phyloP scores from a whole-genome alignment of 2,329 filamentous ascomycete species.

The Periglandula ipomoeae region DNA sequence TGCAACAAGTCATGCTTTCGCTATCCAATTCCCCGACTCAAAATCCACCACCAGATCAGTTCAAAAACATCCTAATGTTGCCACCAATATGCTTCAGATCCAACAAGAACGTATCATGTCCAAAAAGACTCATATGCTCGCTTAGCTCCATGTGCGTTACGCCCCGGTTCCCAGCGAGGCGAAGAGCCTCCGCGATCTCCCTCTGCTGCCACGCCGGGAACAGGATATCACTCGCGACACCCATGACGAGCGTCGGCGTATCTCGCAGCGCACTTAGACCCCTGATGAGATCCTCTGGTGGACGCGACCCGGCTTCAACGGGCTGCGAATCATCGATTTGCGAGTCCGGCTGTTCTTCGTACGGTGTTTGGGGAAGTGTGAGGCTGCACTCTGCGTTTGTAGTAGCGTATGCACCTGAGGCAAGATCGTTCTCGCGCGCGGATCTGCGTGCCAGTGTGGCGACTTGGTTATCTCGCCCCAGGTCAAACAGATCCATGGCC shows the following conservation, averaged over 20 bases:
- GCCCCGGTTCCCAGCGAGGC: conserved; percentile 64
- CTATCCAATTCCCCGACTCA: not conserved
- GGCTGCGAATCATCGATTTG: conserved; percentile 23
- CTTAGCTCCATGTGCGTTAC: conserved; percentile 88
- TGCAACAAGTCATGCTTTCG: no score
- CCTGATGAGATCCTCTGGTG: conserved; percentile 69
- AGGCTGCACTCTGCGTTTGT: conserved; percentile 53
- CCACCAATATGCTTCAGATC: conserved; percentile 90
- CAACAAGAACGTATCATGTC: conserved; percentile 91
- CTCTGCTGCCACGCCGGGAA: conserved; percentile 98
- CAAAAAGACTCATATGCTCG: conserved; percentile 89
- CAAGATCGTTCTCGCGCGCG: conserved; percentile 49
- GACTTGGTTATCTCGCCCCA: conserved; percentile 62
- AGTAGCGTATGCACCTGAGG: conserved; percentile 42
- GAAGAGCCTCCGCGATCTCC: conserved; percentile 80
- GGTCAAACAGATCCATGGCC: conserved; percentile 96
- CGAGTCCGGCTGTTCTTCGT: conserved; percentile 66
- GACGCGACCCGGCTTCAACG: conserved; percentile 30
- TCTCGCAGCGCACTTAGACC: conserved; percentile 65
- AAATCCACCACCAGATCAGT: not conserved
- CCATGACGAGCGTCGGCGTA: conserved; percentile 79
- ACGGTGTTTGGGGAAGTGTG: conserved; percentile 73
- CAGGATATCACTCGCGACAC: conserved; percentile 89
- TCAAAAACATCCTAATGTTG: conserved; percentile 67
- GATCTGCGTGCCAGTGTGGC: conserved; percentile 53